Percentiles rank a stretch among this genome's conserved stretches.
Conservation (phyloP, 1,284 basidiomycete genomes). For the Porodaedalea pini region DNA sequence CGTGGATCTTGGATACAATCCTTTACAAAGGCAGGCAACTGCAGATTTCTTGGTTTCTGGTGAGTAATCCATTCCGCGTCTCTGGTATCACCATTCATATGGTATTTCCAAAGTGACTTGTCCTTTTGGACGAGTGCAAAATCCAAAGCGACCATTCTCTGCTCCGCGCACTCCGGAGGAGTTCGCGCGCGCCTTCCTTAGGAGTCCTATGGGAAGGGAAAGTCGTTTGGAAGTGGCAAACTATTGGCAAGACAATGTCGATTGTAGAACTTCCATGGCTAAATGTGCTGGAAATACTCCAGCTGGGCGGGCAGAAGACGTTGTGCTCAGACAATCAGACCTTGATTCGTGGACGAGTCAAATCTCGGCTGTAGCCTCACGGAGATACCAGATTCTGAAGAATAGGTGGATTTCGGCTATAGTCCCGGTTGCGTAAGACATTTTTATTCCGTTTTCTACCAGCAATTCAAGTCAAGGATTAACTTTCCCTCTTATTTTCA, state of each 20-base stretch:
- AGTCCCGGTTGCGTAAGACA: neutral
- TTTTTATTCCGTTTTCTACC: neutral
- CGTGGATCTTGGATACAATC: constrained; percentile 58
- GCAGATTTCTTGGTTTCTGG: constrained; percentile 30
- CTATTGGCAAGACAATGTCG: neutral
- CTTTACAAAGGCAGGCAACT: constrained; percentile 49
- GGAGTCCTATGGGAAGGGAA: constrained; percentile 27
- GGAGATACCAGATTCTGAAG: neutral
- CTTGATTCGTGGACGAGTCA: constrained; percentile 38
- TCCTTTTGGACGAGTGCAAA: neutral
- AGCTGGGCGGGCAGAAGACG: neutral
- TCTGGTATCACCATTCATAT: neutral
- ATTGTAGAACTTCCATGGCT: constrained; percentile 35
- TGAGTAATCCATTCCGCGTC: constrained; percentile 38
- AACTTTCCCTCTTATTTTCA: no score
- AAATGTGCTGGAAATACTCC: constrained; percentile 25
- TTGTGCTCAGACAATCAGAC: constrained; percentile 84
- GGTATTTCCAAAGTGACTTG: neutral
- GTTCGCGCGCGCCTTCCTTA: constrained; percentile 43
- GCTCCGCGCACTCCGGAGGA: constrained; percentile 62
- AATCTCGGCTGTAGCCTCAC: neutral
- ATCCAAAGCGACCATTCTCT: neutral
- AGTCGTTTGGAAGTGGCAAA: constrained; percentile 31
- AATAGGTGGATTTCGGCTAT: neutral
- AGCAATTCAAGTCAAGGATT: constrained; percentile 21